Conservation (phyloP, 345 rosid species). For the Eucalyptus marginata region DNA sequence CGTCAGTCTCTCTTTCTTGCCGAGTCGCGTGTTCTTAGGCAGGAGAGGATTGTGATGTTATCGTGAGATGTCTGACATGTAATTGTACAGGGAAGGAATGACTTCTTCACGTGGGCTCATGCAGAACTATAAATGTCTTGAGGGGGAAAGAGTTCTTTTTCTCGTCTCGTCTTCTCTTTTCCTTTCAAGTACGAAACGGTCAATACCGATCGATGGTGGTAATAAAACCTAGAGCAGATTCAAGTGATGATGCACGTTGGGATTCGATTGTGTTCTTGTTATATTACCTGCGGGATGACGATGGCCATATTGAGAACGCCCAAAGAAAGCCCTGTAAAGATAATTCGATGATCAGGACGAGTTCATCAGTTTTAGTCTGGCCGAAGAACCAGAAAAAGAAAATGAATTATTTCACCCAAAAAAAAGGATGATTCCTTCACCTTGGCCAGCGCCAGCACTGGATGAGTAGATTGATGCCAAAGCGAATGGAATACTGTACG, state of each 20-base stretch:
- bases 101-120: neutral
- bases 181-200: neutral
- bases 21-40: neutral
- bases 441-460: conserved; percentile 74
- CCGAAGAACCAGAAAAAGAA: neutral
- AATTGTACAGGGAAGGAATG: neutral
- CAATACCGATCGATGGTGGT: neutral
- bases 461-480: conserved; percentile 76
- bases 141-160: neutral
- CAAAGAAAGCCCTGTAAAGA: conserved; percentile 53
- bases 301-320: conserved; percentile 77
- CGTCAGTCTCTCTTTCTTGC: neutral
- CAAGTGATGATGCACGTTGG: neutral
- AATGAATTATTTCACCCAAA: neutral
- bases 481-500: conserved; percentile 80
- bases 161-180: neutral
- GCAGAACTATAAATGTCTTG: neutral
- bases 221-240: neutral
- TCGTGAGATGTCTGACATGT: neutral
- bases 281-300: conserved; percentile 66
- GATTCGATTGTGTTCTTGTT: neutral
- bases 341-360: neutral
- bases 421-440: conserved; percentile 4
- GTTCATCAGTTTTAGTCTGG: neutral
- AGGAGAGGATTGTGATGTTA: neutral